Base-by-base conservation (phyloP, 1,139 yeast genomes). In the Candida sanyaensis region DNA sequence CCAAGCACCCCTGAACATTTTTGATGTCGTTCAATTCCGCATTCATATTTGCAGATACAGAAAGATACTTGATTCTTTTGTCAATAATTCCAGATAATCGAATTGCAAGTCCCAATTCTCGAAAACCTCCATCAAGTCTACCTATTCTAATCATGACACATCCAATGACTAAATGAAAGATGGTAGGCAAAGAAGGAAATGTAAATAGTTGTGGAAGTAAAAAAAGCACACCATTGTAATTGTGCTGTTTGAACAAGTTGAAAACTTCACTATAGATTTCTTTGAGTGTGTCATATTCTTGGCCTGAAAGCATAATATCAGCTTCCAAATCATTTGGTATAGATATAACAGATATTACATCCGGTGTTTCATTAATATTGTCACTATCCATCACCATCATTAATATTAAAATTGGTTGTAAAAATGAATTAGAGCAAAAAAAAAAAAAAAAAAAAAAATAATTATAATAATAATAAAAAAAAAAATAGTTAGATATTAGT, bases 21-120 rank as follows among this genome's bases (percentile, higher is more conserved):
- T 50, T 49, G 6, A 27, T 43, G n/a, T 39, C 46, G 24, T 48
- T 45, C 11, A 48, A 36, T 37, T 48, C 52, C 13, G 43, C 47
- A 28, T 39, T 23, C 36, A 45, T 42, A 34, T 11, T 28, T 3
- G 51, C 55, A 24, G 50, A 37, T 6, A 48, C 46, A 27, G 36
- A 37, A 4, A 53, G 17, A 42, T 40, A 51, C 13, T 43, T 41
- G 8, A 42, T 46, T 37, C 46, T 47, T 7, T 26, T 13, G 8
- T 13, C 27, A 26, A 43, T 50, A 12, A 31, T 42, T 3, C 38
- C 41, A 13, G 52, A 50, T 32, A 47, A 39, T 32, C 46, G 43
- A 17, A 51, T 48, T 2, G 55, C 50, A 33, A 45, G 34, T 8
- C 48, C 38, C n/a, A 53, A 11, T 42, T 53, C 55, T 43, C 52